A percentile compares a stretch with the other conserved stretches of the same genome.
Evolutionary conservation across 768 basidiomycete genomes (phyloP).

Genomic region (Phlegmacium glaucopus): DNA sequence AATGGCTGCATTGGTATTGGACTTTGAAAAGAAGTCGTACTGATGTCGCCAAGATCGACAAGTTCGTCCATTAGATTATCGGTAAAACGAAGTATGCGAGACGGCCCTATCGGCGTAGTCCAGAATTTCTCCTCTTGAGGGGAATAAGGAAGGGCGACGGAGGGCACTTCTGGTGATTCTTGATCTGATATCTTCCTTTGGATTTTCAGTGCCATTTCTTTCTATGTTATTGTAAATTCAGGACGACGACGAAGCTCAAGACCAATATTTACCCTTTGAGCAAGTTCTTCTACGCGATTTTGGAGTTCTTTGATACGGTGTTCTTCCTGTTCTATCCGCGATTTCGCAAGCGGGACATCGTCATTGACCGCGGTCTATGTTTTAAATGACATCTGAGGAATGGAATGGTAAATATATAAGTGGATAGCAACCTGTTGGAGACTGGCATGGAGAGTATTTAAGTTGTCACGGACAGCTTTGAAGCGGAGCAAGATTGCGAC

Average conservation of each 20-base stretch:
- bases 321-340: constrained; percentile 40
- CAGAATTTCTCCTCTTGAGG: constrained; percentile 59
- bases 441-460: constrained; percentile 20
- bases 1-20: constrained; percentile 14
- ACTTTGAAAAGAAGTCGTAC: constrained; percentile 43
- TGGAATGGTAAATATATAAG: constrained; percentile 4
- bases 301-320: constrained; percentile 35
- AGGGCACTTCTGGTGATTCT: not conserved
- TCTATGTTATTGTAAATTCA: constrained; percentile 13
- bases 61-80: constrained; percentile 64
- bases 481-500: constrained; percentile 38
- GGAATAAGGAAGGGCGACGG: constrained; percentile 17
- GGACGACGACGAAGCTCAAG: constrained; percentile 5
- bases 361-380: constrained; percentile 7
- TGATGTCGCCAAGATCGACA: constrained; percentile 52
- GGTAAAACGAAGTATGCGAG: constrained; percentile 59
- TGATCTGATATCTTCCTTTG: too few species aligned
- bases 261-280: constrained; percentile 31
- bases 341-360: constrained; percentile 25
- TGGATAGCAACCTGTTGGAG: constrained; percentile 13
- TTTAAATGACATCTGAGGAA: constrained; percentile 1
- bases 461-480: constrained; percentile 33
- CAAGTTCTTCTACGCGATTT: constrained; percentile 33
- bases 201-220: constrained; percentile 11
- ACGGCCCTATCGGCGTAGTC: constrained; percentile 53